Evolutionary conservation across 805 yeast species (phyloP).

Genomic region (Soucietia sequanensis): DNA sequence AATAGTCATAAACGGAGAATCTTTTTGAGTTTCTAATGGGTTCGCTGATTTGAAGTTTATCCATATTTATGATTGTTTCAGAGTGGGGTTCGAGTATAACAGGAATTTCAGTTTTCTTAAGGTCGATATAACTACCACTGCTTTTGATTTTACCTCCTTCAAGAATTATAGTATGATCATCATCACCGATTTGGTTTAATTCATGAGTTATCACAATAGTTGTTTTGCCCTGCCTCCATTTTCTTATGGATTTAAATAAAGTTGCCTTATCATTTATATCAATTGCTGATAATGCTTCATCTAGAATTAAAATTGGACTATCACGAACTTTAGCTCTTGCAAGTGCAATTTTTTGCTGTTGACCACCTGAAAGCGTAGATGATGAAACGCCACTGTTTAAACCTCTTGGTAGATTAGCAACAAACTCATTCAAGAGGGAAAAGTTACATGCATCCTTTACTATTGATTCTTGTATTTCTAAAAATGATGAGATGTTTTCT

Average conservation of each 20-base stretch:
- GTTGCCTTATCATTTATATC: conserved; percentile 51
- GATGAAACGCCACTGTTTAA: conserved; percentile 50
- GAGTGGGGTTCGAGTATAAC: background rate
- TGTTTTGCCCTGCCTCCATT: conserved; percentile 66
- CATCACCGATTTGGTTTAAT: conserved; percentile 48
- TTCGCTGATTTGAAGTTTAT: background rate
- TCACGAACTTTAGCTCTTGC: conserved; percentile 80
- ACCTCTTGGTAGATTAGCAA: conserved; percentile 52
- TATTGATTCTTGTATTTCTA: conserved; percentile 16
- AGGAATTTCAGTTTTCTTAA: no score
- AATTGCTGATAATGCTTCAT: conserved; percentile 83
- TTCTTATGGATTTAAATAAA: conserved; percentile 50
- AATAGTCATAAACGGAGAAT: conserved; percentile 11
- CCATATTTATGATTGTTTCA: background rate
- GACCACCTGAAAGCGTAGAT: conserved; percentile 79
- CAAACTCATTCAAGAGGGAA: conserved; percentile 51
- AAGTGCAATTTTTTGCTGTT: conserved; percentile 75
- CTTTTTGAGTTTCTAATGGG: conserved; percentile 2
- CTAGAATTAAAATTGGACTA: conserved; percentile 74
- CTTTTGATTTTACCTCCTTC: conserved; percentile 52
- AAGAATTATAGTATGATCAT: conserved; percentile 61
- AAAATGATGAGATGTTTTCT: conserved; percentile 10
- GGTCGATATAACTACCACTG: conserved; percentile 14
- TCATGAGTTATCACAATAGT: conserved; percentile 86
- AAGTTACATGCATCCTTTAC: conserved; percentile 47